Conservation (phyloP, 1,284 basidiomycete genomes). For the Vanrija sp. region DNA sequence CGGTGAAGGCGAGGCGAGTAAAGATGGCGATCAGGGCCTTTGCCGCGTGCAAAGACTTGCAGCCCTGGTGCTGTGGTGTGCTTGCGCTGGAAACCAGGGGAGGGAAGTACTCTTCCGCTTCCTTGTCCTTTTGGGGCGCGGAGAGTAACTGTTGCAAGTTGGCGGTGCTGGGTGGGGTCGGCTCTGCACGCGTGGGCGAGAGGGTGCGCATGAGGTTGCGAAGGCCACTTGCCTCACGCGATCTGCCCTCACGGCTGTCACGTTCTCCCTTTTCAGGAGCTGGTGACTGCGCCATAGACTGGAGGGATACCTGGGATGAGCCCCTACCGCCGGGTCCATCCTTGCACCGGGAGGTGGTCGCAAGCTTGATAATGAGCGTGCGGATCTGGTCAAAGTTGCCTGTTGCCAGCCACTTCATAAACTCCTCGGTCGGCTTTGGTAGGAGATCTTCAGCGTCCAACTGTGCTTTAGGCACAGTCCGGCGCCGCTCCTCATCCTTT, state of each 20-base stretch:
- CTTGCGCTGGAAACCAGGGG: background rate
- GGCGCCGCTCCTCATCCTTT: slow-evolving; percentile 39
- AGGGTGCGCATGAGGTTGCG: slow-evolving; percentile 36
- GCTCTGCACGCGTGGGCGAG: slow-evolving; percentile 19
- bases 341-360: slow-evolving; percentile 35
- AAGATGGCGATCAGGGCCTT: slow-evolving; percentile 52
- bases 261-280: background rate
- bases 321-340: background rate
- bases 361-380: slow-evolving; percentile 39
- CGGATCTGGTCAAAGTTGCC: slow-evolving; percentile 46
- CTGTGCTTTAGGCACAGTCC: slow-evolving; percentile 19
- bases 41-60: slow-evolving; percentile 46
- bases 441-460: slow-evolving; percentile 36
- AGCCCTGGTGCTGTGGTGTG: slow-evolving; percentile 26
- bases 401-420: slow-evolving; percentile 27
- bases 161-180: background rate
- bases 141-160: slow-evolving; percentile 1
- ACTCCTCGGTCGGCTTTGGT: slow-evolving; percentile 23
- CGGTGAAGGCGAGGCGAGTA: slow-evolving; percentile 47
- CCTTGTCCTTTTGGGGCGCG: background rate
- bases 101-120: slow-evolving; percentile 6
- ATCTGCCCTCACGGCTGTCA: slow-evolving; percentile 4
- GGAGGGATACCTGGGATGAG: background rate
- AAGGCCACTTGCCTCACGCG: slow-evolving; percentile 17
- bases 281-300: background rate